These are phyloP conservation scores for Conringia planisiliqua DNA, from an alignment of 345 rosid genomes.

Conservation along the genomic window DNA sequence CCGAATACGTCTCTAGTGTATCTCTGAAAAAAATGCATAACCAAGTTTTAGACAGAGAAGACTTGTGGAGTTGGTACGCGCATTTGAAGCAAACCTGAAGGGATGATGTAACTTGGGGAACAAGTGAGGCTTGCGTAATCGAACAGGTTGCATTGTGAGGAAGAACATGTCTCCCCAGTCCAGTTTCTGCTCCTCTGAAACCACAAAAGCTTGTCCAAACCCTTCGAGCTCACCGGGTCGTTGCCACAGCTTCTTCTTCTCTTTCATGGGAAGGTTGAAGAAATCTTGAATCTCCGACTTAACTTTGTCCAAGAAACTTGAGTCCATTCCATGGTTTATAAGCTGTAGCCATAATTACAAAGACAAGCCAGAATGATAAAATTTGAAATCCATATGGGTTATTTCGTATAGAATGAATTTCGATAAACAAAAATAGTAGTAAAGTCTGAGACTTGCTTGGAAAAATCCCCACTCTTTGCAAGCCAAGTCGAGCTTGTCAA, in stretches of 20 bases:
- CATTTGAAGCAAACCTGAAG: slow-evolving; percentile 8
- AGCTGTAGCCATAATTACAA: slow-evolving; percentile 11
- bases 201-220: slow-evolving; percentile 31
- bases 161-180: slow-evolving; percentile 32
- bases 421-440: neutral
- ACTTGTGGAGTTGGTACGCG: neutral
- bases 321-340: slow-evolving; percentile 27
- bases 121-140: slow-evolving; percentile 17
- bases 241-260: slow-evolving; percentile 26
- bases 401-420: too few species aligned
- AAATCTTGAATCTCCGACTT: slow-evolving; percentile 27
- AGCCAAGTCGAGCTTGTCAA: slow-evolving; percentile 43
- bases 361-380: neutral
- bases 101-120: slow-evolving; percentile 8
- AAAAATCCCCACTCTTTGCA: slow-evolving; percentile 62
- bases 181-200: slow-evolving; percentile 27
- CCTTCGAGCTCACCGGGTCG: slow-evolving; percentile 18
- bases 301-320: slow-evolving; percentile 20
- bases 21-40: slow-evolving; percentile 30
- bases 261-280: slow-evolving; percentile 30
- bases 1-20: slow-evolving; percentile 38
- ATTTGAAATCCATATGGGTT: neutral
- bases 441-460: neutral
- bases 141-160: slow-evolving; percentile 19
- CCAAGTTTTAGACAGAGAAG: neutral